A percentile compares a stretch with the other conserved stretches of the same genome.
phyloP scores from a whole-genome alignment of 331 rosid species.

The Malus hybrid region DNA sequence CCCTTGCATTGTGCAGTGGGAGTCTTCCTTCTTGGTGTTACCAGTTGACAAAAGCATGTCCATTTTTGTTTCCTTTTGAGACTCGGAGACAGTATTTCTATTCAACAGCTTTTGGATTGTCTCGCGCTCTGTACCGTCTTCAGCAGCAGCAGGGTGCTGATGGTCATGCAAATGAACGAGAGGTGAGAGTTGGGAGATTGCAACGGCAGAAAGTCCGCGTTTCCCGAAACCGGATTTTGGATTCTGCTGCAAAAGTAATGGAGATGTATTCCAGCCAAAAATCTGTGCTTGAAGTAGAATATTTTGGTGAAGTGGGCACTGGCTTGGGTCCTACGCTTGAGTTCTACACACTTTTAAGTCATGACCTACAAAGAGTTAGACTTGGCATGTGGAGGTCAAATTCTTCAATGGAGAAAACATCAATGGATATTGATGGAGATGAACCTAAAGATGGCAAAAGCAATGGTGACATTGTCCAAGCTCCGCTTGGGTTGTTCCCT shows the following conservation, averaged over 20 bases:
- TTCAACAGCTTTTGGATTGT: conserved; percentile 96
- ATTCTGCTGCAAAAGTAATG: conserved; percentile 99
- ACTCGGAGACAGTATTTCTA: conserved; percentile 90
- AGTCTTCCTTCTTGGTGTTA: conserved; percentile 99
- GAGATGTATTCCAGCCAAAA: conserved; percentile 99
- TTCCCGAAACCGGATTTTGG: conserved; percentile 88
- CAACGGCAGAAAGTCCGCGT: conserved; percentile 99
- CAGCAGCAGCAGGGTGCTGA: conserved; percentile 99
- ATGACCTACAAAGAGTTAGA: conserved; percentile 71
- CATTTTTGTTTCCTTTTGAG: conserved; percentile 97
- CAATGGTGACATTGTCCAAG: conserved; percentile 54
- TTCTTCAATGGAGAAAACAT: conserved; percentile 34
- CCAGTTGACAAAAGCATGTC: conserved; percentile 94
- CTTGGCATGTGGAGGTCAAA: conserved; percentile 89
- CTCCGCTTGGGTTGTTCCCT: conserved; percentile 93
- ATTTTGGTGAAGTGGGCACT: conserved; percentile 99
- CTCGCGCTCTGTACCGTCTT: conserved; percentile 93
- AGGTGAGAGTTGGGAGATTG: conserved; percentile 95
- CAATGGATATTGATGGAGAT: conserved; percentile 70
- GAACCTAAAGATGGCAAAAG: conserved; percentile 34
- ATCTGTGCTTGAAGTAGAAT: conserved; percentile 98
- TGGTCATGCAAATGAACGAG: conserved; percentile 84
- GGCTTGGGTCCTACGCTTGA: conserved; percentile 99
- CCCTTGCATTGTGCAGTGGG: conserved; percentile 98
- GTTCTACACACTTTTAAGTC: conserved; percentile 93